Evolutionary conservation across 768 basidiomycete genomes (phyloP), one percentile per base, ranked within the genome.

Genomic region (Grammothele lineata): DNA sequence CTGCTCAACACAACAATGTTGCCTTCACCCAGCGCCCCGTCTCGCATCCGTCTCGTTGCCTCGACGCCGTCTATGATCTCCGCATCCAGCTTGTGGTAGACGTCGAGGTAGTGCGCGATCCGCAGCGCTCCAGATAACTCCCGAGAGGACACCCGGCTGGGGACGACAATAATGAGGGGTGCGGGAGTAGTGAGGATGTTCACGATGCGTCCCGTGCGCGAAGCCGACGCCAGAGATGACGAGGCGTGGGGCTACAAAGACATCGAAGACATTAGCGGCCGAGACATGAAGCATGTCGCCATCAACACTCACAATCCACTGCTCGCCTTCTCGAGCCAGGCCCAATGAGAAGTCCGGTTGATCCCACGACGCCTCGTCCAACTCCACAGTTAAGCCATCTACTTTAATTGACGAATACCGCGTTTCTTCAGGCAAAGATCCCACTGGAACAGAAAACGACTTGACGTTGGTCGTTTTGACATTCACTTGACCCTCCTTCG

Each of bases 31-130:
- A 74, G 60, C 23, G 50, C 43, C 19, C 50, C 56, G 8, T 57
- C 50, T 3, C 62, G 32, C 4, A 53, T 47, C 40, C 51, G 30
- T 30, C 36, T 21, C 53, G 51, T 9, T 1, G 70, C 73, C 51
- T 75, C 72, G 3, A 61, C 45, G 52, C 74, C 74, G 26, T 60
- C 53, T 40, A 81, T 55, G 36, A 94, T 80, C 39, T 80, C 74
- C 0, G 78, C 62, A 51, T 92, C 89, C 18, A 93, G 62, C 48
- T 77, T 73, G 58, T 89, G 85, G 63, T 85, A 90, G 0, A 78
- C 57, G 25, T 78, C 66, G 15, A 92, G 66, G 50, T 80, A 76
- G 58, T 90, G 80, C 2, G 84, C 80, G 19, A 93, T 66, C 11
- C 91, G 73, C 10, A 74, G 60, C 2, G 87, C 90, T 3, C 81